A percentile compares a stretch with the other conserved stretches of the same genome.
Conservation (phyloP, 1,139 yeast species). For the Schwanniomyces etchellsii region DNA sequence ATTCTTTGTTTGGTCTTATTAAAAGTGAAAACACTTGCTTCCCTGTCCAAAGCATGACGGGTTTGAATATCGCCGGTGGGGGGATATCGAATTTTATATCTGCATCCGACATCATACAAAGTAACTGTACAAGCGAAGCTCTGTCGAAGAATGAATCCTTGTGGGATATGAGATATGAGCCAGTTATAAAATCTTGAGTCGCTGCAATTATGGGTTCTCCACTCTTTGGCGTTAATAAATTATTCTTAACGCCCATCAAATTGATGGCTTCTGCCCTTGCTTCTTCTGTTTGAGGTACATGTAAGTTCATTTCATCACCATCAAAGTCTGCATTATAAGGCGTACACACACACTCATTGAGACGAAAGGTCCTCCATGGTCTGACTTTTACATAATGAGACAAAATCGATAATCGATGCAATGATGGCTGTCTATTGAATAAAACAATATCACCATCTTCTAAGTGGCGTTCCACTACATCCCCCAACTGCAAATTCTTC, state of each 20-base stretch:
- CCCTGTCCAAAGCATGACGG: slow-evolving; percentile 92
- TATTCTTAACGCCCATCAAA: slow-evolving; percentile 96
- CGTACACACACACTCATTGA: slow-evolving; percentile 98
- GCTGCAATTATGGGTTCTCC: slow-evolving; percentile 99
- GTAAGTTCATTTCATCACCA: slow-evolving; percentile 99
- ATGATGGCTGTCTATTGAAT: slow-evolving; percentile 96
- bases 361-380: slow-evolving; percentile 97
- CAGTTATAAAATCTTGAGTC: slow-evolving; percentile 98
- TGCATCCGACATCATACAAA: slow-evolving; percentile 97
- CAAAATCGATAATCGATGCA: slow-evolving; percentile 89
- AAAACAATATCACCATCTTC: slow-evolving; percentile 96
- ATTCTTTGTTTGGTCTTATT: slow-evolving; percentile 71
- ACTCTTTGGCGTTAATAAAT: slow-evolving; percentile 89
- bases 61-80: slow-evolving; percentile 90
- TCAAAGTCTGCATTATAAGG: slow-evolving; percentile 99
- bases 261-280: slow-evolving; percentile 98
- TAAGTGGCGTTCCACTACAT: slow-evolving; percentile 93
- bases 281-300: slow-evolving; percentile 98
- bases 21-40: slow-evolving; percentile 88
- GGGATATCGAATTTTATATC: slow-evolving; percentile 84
- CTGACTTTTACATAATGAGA: slow-evolving; percentile 94
- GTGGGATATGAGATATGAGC: slow-evolving; percentile 85
- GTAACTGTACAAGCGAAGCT: slow-evolving; percentile 73
- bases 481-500: slow-evolving; percentile 73
- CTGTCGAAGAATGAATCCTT: slow-evolving; percentile 92